A percentile compares a stretch with the other conserved stretches of the same genome.
Evolutionary conservation across 306 rosid genomes (phyloP).

Genomic region (Canavalia gladiata): DNA sequence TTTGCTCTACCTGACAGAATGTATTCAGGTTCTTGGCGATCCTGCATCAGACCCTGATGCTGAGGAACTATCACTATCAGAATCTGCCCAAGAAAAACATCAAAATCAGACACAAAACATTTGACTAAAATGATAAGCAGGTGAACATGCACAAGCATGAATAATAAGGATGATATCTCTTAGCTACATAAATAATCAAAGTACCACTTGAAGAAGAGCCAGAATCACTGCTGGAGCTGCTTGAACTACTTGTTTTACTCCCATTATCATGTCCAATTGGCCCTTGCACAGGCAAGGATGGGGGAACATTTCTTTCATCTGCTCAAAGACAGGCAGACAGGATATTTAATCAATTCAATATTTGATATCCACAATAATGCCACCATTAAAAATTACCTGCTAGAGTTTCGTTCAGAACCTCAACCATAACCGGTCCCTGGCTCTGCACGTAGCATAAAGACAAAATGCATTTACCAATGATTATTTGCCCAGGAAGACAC

Average conservation of each 20-base stretch:
- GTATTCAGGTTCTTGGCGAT: constrained; percentile 65
- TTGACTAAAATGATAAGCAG: constrained; percentile 29
- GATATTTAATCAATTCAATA: constrained; percentile 34
- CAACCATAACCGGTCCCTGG: constrained; percentile 57
- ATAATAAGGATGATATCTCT: not conserved
- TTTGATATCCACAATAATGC: not conserved
- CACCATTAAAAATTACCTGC: constrained; percentile 58
- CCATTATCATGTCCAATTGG: constrained; percentile 70
- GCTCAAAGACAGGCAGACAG: constrained; percentile 20
- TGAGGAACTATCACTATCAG: constrained; percentile 95
- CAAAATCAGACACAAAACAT: constrained; percentile 31
- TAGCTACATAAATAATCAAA: constrained; percentile 19
- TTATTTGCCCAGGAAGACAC: not conserved
- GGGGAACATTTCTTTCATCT: constrained; percentile 67
- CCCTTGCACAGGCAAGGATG: constrained; percentile 65
- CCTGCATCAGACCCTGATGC: constrained; percentile 90
- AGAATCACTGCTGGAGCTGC: constrained; percentile 98
- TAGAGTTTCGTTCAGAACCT: constrained; percentile 59
- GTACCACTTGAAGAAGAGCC: constrained; percentile 98
- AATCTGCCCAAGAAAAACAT: constrained; percentile 67
- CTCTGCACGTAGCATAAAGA: constrained; percentile 44
- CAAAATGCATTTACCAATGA: constrained; percentile 32
- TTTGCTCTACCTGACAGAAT: constrained; percentile 59
- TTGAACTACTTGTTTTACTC: constrained; percentile 94
- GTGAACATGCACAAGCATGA: not conserved